Percentiles rank a stretch among this genome's conserved stretches.
phyloP scores from a whole-genome alignment of 352 stramenopile genomes.

The Phytophthora pseudosyringae region DNA sequence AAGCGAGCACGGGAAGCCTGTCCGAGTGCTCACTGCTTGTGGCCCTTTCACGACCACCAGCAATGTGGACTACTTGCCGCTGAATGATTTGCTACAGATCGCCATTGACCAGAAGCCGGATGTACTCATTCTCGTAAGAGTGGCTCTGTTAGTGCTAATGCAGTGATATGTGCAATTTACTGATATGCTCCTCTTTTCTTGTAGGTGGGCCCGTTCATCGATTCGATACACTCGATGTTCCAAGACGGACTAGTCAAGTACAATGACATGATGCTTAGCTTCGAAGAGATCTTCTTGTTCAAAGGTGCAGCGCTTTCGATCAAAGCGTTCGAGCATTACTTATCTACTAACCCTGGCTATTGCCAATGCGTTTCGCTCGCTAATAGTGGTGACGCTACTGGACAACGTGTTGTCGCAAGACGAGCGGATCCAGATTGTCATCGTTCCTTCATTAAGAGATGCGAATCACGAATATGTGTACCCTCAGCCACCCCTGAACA shows the following conservation, averaged over 20 bases:
- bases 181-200: constrained; percentile 8
- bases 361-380: background rate
- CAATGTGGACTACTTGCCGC: constrained; percentile 95
- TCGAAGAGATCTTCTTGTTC: constrained; percentile 88
- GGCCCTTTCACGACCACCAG: constrained; percentile 96
- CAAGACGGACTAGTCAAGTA: constrained; percentile 82
- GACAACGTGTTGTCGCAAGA: constrained; percentile 68
- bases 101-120: constrained; percentile 89
- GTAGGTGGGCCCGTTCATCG: constrained; percentile 96
- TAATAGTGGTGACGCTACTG: constrained; percentile 74
- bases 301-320: constrained; percentile 53
- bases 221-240: constrained; percentile 91
- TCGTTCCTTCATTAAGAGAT: constrained; percentile 97
- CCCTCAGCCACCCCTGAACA: constrained; percentile 94
- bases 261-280: constrained; percentile 82
- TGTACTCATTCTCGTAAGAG: constrained; percentile 92
- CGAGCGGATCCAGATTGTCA: constrained; percentile 84
- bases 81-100: constrained; percentile 93
- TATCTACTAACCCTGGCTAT: background rate
- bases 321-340: background rate
- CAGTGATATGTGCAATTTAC: background rate
- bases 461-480: constrained; percentile 95
- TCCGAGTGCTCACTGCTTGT: constrained; percentile 90
- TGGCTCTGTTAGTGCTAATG: background rate
- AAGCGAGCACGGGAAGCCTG: constrained; percentile 41